These are phyloP conservation scores for Anthracocystis walkeri DNA, from an alignment of 1,284 basidiomycete genomes.

Conservation along the genomic window DNA sequence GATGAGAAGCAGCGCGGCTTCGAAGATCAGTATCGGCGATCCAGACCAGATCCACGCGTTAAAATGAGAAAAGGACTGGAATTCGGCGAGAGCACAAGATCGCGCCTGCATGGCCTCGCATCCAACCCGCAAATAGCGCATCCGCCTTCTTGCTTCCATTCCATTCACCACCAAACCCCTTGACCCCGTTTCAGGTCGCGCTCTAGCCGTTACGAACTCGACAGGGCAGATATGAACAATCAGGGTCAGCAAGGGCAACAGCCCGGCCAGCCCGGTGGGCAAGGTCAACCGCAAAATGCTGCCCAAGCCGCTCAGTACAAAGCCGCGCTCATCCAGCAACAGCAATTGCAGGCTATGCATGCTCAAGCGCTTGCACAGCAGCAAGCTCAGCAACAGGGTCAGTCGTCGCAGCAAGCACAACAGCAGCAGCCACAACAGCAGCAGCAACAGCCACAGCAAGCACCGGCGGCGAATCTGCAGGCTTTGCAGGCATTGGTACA, in stretches of 20 bases:
- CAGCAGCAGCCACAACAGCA: conserved; percentile 24
- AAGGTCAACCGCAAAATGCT: conserved; percentile 32
- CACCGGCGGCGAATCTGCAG: conserved; percentile 42
- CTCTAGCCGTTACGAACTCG: too few species aligned
- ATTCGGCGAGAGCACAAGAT: not conserved
- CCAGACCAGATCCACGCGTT: not conserved
- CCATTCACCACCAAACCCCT: not conserved
- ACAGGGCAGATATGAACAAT: conserved; percentile 26
- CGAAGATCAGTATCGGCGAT: conserved; percentile 15
- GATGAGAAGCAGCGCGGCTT: not conserved
- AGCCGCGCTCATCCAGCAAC: conserved; percentile 49
- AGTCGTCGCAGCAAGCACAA: conserved; percentile 30
- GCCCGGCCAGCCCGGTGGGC: conserved; percentile 26
- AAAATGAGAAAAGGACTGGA: not conserved
- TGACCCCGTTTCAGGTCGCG: not conserved
- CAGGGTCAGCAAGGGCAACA: conserved; percentile 30
- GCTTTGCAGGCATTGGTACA: conserved; percentile 55
- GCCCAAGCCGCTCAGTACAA: conserved; percentile 51
- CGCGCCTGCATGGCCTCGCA: conserved; percentile 29
- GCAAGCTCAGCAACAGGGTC: conserved; percentile 41
- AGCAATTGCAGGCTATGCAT: conserved; percentile 51
- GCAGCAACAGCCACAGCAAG: conserved; percentile 37
- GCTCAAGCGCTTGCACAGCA: conserved; percentile 45
- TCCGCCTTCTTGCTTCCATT: conserved; percentile 1
- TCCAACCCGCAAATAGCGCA: conserved; percentile 2